These are phyloP conservation scores for Elongisporangium prolatum DNA, from an alignment of 352 stramenopile species.

Conservation along the genomic window DNA sequence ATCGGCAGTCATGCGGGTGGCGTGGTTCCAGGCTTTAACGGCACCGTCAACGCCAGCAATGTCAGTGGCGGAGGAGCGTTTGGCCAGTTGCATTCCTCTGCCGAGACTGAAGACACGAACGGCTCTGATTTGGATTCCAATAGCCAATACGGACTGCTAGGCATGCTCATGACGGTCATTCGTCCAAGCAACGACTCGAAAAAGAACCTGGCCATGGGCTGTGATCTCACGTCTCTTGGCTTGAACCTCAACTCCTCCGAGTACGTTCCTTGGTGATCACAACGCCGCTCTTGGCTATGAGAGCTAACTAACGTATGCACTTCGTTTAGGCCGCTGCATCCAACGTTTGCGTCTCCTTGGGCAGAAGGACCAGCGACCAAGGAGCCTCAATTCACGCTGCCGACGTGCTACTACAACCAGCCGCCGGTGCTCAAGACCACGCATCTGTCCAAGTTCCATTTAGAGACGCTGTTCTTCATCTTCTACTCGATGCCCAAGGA, in stretches of 20 bases:
- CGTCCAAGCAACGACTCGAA: constrained; percentile 58
- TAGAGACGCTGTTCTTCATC: constrained; percentile 99
- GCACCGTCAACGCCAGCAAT: not conserved
- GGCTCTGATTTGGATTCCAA: constrained; percentile 52
- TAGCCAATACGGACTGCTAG: constrained; percentile 75
- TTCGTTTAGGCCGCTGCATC: constrained; percentile 65
- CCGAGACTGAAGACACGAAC: constrained; percentile 14
- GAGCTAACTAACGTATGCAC: constrained; percentile 1
- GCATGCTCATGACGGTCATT: constrained; percentile 80
- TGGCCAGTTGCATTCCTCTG: constrained; percentile 38
- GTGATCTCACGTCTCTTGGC: constrained; percentile 75
- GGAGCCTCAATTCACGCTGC: constrained; percentile 80
- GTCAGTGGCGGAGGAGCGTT: constrained; percentile 37
- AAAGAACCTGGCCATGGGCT: constrained; percentile 75
- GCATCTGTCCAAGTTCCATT: constrained; percentile 97
- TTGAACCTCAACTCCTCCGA: constrained; percentile 84
- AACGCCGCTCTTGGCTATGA: not conserved
- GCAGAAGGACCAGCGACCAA: constrained; percentile 65
- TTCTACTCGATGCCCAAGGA: constrained; percentile 99
- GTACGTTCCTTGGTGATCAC: constrained; percentile 26
- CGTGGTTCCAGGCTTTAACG: constrained; percentile 1
- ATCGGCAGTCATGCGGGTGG: constrained; percentile 44
- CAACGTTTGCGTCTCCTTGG: constrained; percentile 82
- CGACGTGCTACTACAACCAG: constrained; percentile 90
- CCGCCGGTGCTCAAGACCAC: constrained; percentile 96